Conservation (phyloP, 768 basidiomycete genomes). For the Boletus huronensis region DNA sequence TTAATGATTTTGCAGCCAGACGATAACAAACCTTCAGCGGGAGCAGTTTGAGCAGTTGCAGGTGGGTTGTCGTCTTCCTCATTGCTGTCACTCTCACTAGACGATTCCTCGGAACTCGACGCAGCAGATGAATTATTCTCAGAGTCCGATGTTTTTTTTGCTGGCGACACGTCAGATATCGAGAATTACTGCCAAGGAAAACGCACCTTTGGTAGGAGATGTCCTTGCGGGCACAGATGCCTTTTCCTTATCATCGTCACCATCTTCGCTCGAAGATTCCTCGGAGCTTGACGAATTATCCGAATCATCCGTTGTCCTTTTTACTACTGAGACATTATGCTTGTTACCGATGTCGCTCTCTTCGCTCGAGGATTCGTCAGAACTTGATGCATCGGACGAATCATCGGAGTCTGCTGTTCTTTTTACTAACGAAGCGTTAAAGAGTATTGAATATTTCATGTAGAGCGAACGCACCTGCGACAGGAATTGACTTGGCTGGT, state of each 20-base stretch:
- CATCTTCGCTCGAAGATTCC: slow-evolving; percentile 1
- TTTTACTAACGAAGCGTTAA: not conserved
- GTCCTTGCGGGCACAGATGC: slow-evolving; percentile 41
- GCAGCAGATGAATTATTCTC: slow-evolving; percentile 1
- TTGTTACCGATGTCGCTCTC: not conserved
- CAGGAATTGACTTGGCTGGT: not conserved
- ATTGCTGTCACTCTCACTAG: slow-evolving; percentile 6
- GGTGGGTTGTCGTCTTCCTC: slow-evolving; percentile 4
- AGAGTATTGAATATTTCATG: not conserved
- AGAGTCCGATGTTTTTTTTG: not conserved
- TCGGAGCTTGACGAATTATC: slow-evolving; percentile 1
- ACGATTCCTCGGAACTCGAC: slow-evolving; percentile 13
- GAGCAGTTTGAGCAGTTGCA: slow-evolving; percentile 42
- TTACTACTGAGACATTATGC: not conserved
- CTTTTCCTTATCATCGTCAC: not conserved
- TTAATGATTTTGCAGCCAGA: not conserved
- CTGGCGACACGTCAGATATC: not conserved
- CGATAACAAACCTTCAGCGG: slow-evolving; percentile 37
- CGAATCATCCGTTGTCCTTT: not conserved
- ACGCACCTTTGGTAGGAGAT: slow-evolving; percentile 32
- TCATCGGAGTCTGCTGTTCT: not conserved
- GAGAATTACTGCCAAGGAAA: not conserved
- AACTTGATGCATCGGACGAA: slow-evolving; percentile 6
- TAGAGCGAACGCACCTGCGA: not conserved
- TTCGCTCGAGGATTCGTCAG: slow-evolving; percentile 15